Evolutionary conservation across 352 stramenopile genomes (phyloP).

Genomic region (Bremia lactucae): DNA sequence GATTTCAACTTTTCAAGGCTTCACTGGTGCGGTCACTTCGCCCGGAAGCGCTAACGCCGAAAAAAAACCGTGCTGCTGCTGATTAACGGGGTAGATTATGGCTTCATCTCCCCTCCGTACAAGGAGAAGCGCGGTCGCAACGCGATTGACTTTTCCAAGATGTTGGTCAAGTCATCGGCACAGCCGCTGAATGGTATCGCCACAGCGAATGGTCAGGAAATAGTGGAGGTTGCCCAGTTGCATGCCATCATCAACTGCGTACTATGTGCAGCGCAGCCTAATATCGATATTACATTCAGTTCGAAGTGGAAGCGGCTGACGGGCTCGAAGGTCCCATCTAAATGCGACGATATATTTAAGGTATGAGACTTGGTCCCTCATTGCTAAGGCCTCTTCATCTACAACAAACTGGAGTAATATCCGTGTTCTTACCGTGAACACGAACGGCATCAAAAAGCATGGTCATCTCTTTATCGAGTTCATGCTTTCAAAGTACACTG

Average conservation of each 20-base stretch:
- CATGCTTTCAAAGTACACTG: neutral
- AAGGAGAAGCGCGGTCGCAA: neutral
- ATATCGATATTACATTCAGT: neutral
- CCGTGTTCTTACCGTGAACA: neutral
- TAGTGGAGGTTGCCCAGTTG: neutral
- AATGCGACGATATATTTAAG: neutral
- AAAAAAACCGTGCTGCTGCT: neutral
- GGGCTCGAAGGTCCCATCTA: neutral
- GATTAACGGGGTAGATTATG: neutral
- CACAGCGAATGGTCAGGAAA: neutral
- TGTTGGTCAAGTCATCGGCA: neutral
- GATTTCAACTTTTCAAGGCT: neutral
- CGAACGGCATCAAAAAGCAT: neutral
- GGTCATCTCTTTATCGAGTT: neutral
- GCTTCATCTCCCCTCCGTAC: neutral
- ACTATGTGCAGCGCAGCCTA: neutral
- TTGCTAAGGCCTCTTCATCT: neutral
- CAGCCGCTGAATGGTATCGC: neutral
- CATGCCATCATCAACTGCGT: neutral
- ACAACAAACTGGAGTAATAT: neutral
- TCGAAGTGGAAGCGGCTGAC: neutral
- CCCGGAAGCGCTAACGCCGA: neutral
- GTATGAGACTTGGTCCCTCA: neutral
- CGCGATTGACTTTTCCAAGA: neutral
- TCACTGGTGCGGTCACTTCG: neutral